These are phyloP conservation scores for Aspergillus sp. DNA, from an alignment of 2,329 filamentous ascomycete species.

Conservation along the genomic window DNA sequence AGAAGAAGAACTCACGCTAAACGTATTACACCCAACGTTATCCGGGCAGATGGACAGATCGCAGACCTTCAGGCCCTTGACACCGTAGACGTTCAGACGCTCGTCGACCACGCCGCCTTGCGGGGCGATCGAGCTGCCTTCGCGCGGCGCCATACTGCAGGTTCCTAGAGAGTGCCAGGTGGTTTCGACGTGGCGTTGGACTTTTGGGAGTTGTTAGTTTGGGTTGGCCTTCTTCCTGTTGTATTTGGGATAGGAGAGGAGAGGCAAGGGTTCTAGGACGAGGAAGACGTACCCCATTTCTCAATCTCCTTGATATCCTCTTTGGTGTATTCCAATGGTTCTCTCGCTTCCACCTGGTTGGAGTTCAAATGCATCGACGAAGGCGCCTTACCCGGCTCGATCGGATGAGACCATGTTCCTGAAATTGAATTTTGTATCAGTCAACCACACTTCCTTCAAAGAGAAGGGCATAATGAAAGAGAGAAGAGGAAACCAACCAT, in stretches of 20 bases:
- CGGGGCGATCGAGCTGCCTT: conserved; percentile 78
- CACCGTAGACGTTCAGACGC: conserved; percentile 73
- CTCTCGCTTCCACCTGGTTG: conserved; percentile 59
- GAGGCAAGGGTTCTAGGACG: not conserved
- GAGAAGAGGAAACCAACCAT: conserved; percentile 50
- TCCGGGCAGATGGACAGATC: conserved; percentile 76
- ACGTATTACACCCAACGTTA: conserved; percentile 71
- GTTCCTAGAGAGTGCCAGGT: conserved; percentile 70
- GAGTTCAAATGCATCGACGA: conserved; percentile 58
- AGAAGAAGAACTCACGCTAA: conserved; percentile 36
- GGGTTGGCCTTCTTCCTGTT: not conserved
- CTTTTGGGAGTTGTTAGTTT: conserved; percentile 24
- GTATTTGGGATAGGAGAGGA: not conserved
- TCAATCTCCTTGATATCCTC: conserved; percentile 59
- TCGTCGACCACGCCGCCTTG: conserved; percentile 72
- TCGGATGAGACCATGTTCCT: conserved; percentile 62
- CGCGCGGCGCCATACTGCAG: conserved; percentile 72
- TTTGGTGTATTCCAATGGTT: conserved; percentile 66
- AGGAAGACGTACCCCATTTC: conserved; percentile 51
- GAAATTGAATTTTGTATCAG: not conserved
- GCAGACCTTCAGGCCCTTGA: conserved; percentile 74
- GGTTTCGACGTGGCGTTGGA: conserved; percentile 71
- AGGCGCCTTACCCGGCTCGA: conserved; percentile 56
- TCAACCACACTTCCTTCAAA: not conserved
- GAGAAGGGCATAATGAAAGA: no score